phyloP scores from a whole-genome alignment of 2,329 filamentous ascomycete genomes.

The Ambrosiella beaveri region DNA sequence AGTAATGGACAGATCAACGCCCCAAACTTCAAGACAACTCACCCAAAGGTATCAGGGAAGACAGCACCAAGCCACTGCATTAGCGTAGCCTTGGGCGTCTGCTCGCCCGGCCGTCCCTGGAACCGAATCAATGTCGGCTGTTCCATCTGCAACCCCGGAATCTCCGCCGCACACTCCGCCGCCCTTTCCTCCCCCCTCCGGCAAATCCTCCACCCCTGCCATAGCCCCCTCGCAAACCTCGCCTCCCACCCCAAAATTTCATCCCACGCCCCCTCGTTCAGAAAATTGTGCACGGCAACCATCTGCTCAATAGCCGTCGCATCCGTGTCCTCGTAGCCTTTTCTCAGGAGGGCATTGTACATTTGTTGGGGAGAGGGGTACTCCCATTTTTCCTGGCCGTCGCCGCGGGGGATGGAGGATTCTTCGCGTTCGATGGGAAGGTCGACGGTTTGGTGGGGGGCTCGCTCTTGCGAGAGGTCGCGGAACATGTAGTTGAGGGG shows the following conservation, averaged over 20 bases:
- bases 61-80: conserved; percentile 62
- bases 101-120: conserved; percentile 71
- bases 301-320: conserved; percentile 87
- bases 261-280: conserved; percentile 93
- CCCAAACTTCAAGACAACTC: conserved; percentile 20
- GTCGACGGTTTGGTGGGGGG: conserved; percentile 51
- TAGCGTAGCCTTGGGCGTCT: conserved; percentile 82
- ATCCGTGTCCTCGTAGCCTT: conserved; percentile 89
- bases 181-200: conserved; percentile 53
- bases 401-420: conserved; percentile 81
- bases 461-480: conserved; percentile 62
- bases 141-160: conserved; percentile 26
- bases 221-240: conserved; percentile 60
- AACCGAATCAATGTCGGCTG: conserved; percentile 69
- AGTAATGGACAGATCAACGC: conserved; percentile 12
- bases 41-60: conserved; percentile 67
- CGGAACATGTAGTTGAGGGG: conserved; percentile 91
- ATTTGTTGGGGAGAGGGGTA: conserved; percentile 98
- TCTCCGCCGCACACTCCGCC: conserved; percentile 13
- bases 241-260: conserved; percentile 92
- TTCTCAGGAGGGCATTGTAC: conserved; percentile 95
- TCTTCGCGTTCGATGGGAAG: conserved; percentile 68
- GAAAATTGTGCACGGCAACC: conserved; percentile 94
- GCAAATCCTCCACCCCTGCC: conserved; percentile 56
- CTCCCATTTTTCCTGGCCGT: conserved; percentile 72